Conservation (phyloP, 2,329 filamentous ascomycete genomes). For the Fusarium irregulare region DNA sequence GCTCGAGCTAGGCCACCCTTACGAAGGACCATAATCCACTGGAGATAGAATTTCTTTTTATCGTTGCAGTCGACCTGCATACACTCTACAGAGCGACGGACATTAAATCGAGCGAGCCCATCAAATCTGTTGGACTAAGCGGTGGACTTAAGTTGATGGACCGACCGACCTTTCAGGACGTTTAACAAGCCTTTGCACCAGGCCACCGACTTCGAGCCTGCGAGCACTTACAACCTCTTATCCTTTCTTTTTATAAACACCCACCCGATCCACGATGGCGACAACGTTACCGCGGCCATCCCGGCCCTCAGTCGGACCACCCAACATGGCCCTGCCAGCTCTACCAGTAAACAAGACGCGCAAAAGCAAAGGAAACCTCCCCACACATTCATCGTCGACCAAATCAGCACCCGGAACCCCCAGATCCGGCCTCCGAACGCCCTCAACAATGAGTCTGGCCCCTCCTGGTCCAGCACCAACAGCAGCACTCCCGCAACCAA, state of each 20-base stretch:
- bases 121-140: conserved; percentile 11
- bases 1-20: conserved; percentile 20
- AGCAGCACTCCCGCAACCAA: conserved; percentile 66
- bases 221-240: conserved; percentile 30
- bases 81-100: conserved; percentile 17
- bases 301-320: conserved; percentile 76
- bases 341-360: conserved; percentile 79
- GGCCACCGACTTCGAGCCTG: conserved; percentile 35
- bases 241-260: conserved; percentile 9
- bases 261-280: conserved; percentile 43
- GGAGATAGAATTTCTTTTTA: conserved; percentile 25
- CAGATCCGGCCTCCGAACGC: conserved; percentile 68
- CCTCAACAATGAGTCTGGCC: conserved; percentile 65
- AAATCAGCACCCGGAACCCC: conserved; percentile 61
- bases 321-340: conserved; percentile 77
- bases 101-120: conserved; percentile 30
- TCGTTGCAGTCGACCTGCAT: conserved; percentile 3
- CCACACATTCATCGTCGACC: conserved; percentile 49
- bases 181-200: conserved; percentile 35
- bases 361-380: conserved; percentile 68
- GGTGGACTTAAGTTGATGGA: conserved; percentile 47
- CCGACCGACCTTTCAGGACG: conserved; percentile 38
- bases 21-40: conserved; percentile 17
- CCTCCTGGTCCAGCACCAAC: conserved; percentile 66
- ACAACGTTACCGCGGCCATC: conserved; percentile 75